phyloP scores from a whole-genome alignment of 441 rosid genomes.

The Raphanus hybrid region DNA sequence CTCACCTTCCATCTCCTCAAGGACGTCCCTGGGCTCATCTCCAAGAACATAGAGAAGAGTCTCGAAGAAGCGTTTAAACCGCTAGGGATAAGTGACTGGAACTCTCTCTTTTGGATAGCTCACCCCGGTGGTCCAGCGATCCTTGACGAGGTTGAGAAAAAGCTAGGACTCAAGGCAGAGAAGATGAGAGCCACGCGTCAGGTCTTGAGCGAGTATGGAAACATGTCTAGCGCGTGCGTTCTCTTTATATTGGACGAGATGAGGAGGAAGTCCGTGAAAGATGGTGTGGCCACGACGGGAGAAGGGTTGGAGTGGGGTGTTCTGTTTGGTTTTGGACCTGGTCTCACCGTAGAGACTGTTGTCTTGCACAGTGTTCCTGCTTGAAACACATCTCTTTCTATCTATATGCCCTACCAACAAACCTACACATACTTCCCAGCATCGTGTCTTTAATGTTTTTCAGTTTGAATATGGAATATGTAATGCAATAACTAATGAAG shows the following conservation, averaged over 20 bases:
- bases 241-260: slow-evolving; percentile 47
- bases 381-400: slow-evolving; percentile 6
- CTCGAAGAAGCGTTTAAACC: slow-evolving; percentile 46
- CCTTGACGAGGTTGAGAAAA: slow-evolving; percentile 45
- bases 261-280: slow-evolving; percentile 42
- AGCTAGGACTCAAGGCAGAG: slow-evolving; percentile 40
- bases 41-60: slow-evolving; percentile 45
- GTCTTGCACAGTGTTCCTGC: slow-evolving; percentile 47
- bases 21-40: slow-evolving; percentile 45
- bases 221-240: slow-evolving; percentile 53
- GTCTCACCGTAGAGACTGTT: slow-evolving; percentile 48
- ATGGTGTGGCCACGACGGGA: slow-evolving; percentile 44
- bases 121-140: slow-evolving; percentile 54
- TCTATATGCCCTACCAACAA: background rate
- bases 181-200: slow-evolving; percentile 42
- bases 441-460: background rate
- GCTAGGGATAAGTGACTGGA: slow-evolving; percentile 47
- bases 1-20: slow-evolving; percentile 46
- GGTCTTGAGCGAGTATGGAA: slow-evolving; percentile 50
- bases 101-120: slow-evolving; percentile 51
- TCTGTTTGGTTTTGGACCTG: slow-evolving; percentile 53
- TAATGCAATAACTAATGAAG: background rate
- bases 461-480: slow-evolving; percentile 4
- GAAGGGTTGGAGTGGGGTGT: slow-evolving; percentile 59
- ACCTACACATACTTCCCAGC: background rate